Evolutionary conservation across 73 alveolate genomes (phyloP).

Genomic region (Paramecium bursaria): DNA sequence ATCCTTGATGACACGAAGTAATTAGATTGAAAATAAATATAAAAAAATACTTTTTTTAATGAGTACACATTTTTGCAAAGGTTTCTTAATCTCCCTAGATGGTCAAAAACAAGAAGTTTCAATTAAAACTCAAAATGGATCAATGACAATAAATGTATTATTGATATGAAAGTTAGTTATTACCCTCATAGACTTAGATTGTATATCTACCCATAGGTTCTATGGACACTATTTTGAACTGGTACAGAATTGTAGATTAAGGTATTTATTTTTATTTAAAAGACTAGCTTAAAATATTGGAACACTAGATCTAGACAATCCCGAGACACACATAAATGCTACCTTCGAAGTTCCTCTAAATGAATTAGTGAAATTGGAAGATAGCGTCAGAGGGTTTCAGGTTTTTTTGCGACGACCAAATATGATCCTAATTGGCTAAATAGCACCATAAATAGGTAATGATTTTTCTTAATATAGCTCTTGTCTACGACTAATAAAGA

Average conservation of each 20-base stretch:
- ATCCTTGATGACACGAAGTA: conserved; percentile 19
- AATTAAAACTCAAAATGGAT: background rate
- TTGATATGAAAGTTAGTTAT: background rate
- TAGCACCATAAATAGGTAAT: background rate
- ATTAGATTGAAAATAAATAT: background rate
- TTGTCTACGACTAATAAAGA: background rate
- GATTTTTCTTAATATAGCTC: background rate
- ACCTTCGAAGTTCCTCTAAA: background rate
- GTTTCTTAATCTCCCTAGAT: background rate
- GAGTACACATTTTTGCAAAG: background rate
- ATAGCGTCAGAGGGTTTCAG: background rate
- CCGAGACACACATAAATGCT: conserved; percentile 26
- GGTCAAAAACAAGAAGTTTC: background rate
- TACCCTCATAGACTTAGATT: background rate
- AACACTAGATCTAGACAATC: conserved; percentile 22
- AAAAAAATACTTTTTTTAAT: background rate
- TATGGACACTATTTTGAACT: background rate
- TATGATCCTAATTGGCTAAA: background rate
- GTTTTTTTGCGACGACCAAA: background rate
- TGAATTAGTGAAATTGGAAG: background rate
- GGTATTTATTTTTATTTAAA: background rate
- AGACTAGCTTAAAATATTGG: background rate
- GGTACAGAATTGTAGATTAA: background rate
- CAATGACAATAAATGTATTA: background rate
- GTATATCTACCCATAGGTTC: background rate